Base-by-base conservation (phyloP, 768 basidiomycete genomes). In the Leccinellum rugosiceps region DNA sequence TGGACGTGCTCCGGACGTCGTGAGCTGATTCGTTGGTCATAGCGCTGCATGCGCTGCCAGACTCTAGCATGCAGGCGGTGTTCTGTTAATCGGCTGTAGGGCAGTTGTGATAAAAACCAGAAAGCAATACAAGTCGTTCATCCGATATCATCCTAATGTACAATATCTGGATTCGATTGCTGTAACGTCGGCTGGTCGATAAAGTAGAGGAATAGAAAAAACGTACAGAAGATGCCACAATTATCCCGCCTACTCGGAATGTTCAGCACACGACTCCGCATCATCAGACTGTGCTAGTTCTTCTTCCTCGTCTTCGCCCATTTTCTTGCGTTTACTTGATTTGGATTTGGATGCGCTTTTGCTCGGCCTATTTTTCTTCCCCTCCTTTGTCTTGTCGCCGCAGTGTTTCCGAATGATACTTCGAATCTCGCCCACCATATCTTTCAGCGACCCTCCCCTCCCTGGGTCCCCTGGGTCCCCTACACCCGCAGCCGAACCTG, bases 31-130 rank as follows among this genome's bases (percentile, higher is more conserved):
- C 6, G 9, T 50, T 19, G 52, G 11, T 41, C n/a, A 7, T 28
- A 70, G 69, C 58, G 68, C 6, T 72, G 70, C 44, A 35, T 11
- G 1, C 19, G 48, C 31, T 70, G 68, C 47, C 70, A 72, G 55
- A 30, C 50, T 21, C 44, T 72, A 1, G 66, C 32, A 3, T 72
- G 65, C 55, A 70, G 52, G 56, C 53, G 70, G 7, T 72, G 68
- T 54, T 70, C 70, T 32, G 59, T 66, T 0, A 70, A 72, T 32
- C 54, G 66, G 32, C 54, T 72, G n/a, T 68, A 66, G 48, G 53
- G 49, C 6, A 19, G n/a, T 21, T 13, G 11, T 11, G 3, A 9
- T 30, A 9, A 26, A 41, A 14, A 17, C 4, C 1, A n/a, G 30
- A 44, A 47, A 11, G 3, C 13, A 13, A 2, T 6, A 17, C 21